These are phyloP conservation scores for Colletotrichum horii DNA, from an alignment of 2,329 filamentous ascomycete species.

Conservation along the genomic window DNA sequence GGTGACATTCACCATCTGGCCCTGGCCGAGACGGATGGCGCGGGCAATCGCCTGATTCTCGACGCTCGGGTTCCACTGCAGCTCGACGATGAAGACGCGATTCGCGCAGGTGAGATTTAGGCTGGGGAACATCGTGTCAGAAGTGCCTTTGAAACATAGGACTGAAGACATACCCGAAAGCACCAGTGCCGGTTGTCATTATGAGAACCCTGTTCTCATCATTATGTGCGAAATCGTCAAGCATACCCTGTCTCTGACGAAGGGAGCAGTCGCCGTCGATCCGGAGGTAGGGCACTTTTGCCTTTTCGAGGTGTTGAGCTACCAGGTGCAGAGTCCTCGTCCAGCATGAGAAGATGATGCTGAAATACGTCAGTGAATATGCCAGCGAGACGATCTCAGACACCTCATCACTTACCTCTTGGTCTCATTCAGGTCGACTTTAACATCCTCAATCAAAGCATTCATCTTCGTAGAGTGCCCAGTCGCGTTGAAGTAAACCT, in stretches of 20 bases:
- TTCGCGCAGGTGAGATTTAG: conserved; percentile 54
- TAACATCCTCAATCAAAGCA: conserved; percentile 34
- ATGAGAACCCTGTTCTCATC: conserved; percentile 43
- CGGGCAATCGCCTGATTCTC: conserved; percentile 58
- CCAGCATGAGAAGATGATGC: conserved; percentile 53
- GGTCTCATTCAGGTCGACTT: conserved; percentile 24
- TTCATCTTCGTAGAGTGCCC: conserved; percentile 40
- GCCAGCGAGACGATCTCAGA: neutral
- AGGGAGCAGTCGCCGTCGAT: conserved; percentile 50
- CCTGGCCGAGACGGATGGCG: conserved; percentile 52
- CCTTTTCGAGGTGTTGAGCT: conserved; percentile 29
- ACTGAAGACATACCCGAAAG: conserved; percentile 45
- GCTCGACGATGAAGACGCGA: conserved; percentile 55
- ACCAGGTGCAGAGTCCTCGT: conserved; percentile 46
- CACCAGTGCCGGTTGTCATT: conserved; percentile 59
- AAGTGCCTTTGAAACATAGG: neutral
- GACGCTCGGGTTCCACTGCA: conserved; percentile 60
- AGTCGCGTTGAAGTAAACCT: conserved; percentile 28
- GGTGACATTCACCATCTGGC: conserved; percentile 44
- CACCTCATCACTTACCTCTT: conserved; percentile 25
- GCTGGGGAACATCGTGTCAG: conserved; percentile 25
- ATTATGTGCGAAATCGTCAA: conserved; percentile 40
- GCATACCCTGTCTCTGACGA: conserved; percentile 36
- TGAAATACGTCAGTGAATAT: conserved; percentile 18
- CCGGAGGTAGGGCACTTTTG: conserved; percentile 34